These are phyloP conservation scores for Cladosporium halotolerans DNA, from an alignment of 2,329 filamentous ascomycete genomes.

Conservation along the genomic window DNA sequence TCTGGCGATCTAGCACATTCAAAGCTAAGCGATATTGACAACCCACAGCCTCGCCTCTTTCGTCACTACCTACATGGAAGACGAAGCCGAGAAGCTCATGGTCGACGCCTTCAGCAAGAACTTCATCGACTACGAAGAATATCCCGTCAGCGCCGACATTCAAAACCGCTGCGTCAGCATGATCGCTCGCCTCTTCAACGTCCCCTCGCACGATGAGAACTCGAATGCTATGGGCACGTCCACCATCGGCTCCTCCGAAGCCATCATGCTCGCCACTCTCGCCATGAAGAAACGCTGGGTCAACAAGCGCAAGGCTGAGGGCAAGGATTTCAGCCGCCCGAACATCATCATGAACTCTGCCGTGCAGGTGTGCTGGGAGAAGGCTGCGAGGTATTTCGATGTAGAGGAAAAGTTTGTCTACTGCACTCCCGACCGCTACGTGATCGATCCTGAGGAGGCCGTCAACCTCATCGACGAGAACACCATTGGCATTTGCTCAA, in stretches of 20 bases:
- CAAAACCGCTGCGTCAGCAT: constrained; percentile 75
- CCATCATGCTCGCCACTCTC: constrained; percentile 73
- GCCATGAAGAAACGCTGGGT: constrained; percentile 97
- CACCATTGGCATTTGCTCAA: constrained; percentile 85
- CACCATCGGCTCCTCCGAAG: constrained; percentile 82
- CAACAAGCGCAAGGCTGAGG: constrained; percentile 74
- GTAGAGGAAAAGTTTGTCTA: constrained; percentile 78
- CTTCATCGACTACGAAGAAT: constrained; percentile 57
- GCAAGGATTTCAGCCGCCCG: constrained; percentile 71
- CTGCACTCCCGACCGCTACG: constrained; percentile 55
- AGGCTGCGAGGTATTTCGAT: constrained; percentile 56
- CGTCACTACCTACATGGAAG: constrained; percentile 96
- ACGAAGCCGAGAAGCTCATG: constrained; percentile 96
- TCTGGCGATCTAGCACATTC: no score
- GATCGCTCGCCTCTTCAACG: constrained; percentile 83
- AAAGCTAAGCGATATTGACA: no score
- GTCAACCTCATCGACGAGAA: constrained; percentile 60
- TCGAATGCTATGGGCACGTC: constrained; percentile 75
- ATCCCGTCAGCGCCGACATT: constrained; percentile 46
- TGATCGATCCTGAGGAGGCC: constrained; percentile 58
- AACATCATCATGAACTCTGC: constrained; percentile 96
- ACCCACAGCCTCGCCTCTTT: constrained; percentile 79
- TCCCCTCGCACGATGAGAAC: constrained; percentile 52
- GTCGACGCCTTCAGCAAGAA: constrained; percentile 86
- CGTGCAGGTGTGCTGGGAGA: constrained; percentile 97